Base-by-base conservation (phyloP, 495 filamentous ascomycete genomes). In the Bacidia rubella region DNA sequence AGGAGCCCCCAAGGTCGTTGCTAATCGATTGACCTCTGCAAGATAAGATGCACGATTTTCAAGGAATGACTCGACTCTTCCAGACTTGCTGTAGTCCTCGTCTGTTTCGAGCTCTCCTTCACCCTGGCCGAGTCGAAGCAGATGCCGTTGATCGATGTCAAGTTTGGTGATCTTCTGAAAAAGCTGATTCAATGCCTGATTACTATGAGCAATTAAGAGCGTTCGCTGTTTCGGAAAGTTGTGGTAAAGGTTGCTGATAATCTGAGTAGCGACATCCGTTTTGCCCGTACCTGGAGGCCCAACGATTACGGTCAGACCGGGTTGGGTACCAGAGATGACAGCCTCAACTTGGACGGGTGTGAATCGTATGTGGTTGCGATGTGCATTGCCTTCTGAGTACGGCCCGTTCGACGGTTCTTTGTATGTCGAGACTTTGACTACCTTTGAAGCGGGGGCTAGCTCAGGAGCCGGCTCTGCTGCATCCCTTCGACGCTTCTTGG, bases 221-320 rank as follows among this genome's bases (percentile, higher is more conserved):
- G 90, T 99, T 41, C 89, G 82, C 64, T 99, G 88, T 23, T 76
- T 73, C 15, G 93, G 92, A 63, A 95, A 97, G 68, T 95, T 92
- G 70, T 96, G 93, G 65, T 97, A 99, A 49, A 99, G 85, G 63
- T 96, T 96, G 74, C 87, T 95, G 68, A 99, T 97, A 57, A 97
- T 93, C 65, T 99, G 92, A 2, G 90, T 96, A 23, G 87, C 88
- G 51, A 99, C 93, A 67, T 99, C 92, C 24, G 92, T 99, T 70
- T 99, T 99, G 53, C 92, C 92, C 2, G 92, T 99, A 12, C 92
- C 92, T 9, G 92, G 92, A 39, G 92, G 92, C 0, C 92, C 92
- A 52, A 97, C 88, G 54, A 99, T 86, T 56, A 99, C 78, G 11
- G 90, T 95, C 43, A 99, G 75, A 11, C 92, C 92, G 15, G 92